Conservation (phyloP, 2,329 filamentous ascomycete genomes). For the Thermoascus crustaceus region DNA sequence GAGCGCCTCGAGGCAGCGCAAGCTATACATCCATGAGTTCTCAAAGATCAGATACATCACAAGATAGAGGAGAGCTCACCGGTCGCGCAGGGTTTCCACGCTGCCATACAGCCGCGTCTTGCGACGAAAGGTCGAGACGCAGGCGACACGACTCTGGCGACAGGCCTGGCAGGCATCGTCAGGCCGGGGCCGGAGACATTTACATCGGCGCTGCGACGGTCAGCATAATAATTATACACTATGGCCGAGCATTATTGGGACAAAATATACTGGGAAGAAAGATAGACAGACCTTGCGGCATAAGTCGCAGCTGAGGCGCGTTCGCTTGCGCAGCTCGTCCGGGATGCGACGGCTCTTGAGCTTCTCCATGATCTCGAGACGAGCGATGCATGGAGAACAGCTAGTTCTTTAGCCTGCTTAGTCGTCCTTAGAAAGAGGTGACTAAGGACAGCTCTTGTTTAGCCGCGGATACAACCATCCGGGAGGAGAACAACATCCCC, state of each 20-base stretch:
- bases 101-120: slow-evolving; percentile 34
- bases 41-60: neutral
- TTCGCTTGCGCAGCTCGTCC: slow-evolving; percentile 28
- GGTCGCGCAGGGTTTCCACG: slow-evolving; percentile 30
- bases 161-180: slow-evolving; percentile 27
- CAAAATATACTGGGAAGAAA: neutral
- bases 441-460: too few relatives aligned
- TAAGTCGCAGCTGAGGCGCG: slow-evolving; percentile 30
- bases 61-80: slow-evolving; percentile 14
- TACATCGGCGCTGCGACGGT: slow-evolving; percentile 27
- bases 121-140: slow-evolving; percentile 27
- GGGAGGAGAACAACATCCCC: too few relatives aligned
- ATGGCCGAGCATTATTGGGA: slow-evolving; percentile 1
- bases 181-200: slow-evolving; percentile 24
- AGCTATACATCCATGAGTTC: slow-evolving; percentile 12
- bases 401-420: too few relatives aligned
- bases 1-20: slow-evolving; percentile 30
- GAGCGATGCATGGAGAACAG: too few relatives aligned
- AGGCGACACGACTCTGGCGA: slow-evolving; percentile 24
- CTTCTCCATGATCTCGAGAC: too few relatives aligned
- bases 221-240: too few relatives aligned
- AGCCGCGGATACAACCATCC: too few relatives aligned
- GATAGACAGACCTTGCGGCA: slow-evolving; percentile 18
- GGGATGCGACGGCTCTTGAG: slow-evolving; percentile 23
- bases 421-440: too few relatives aligned